Conservation (phyloP, 2,329 filamentous ascomycete genomes). For the Cladophialophora yegresii region DNA sequence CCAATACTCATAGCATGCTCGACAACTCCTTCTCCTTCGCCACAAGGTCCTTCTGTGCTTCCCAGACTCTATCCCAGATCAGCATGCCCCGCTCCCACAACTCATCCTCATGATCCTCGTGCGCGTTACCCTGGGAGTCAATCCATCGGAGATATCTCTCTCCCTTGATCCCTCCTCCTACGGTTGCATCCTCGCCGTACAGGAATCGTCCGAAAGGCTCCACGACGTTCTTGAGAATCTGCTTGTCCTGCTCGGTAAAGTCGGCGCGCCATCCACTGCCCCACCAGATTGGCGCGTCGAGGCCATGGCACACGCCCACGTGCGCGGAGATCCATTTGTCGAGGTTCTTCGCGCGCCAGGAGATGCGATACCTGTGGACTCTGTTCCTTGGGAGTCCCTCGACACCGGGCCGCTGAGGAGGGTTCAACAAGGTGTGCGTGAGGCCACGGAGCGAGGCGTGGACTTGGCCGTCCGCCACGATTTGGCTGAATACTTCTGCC, state of each 20-base stretch:
- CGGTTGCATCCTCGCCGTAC: slow-evolving; percentile 26
- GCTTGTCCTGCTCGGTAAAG: slow-evolving; percentile 30
- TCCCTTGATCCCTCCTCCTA: slow-evolving; percentile 13
- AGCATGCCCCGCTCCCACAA: slow-evolving; percentile 33
- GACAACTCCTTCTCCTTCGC: slow-evolving; percentile 18
- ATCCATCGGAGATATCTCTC: slow-evolving; percentile 28
- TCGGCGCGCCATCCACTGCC: slow-evolving; percentile 33
- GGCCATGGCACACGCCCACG: slow-evolving; percentile 34
- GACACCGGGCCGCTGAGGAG: slow-evolving; percentile 9
- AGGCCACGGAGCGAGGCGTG: slow-evolving; percentile 44
- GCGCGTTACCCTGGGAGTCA: slow-evolving; percentile 29
- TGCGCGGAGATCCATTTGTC: slow-evolving; percentile 33
- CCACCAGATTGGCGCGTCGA: slow-evolving; percentile 37
- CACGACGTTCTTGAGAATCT: slow-evolving; percentile 28
- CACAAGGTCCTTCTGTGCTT: slow-evolving; percentile 26
- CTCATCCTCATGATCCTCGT: slow-evolving; percentile 32
- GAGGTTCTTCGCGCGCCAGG: slow-evolving; percentile 34
- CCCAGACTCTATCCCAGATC: slow-evolving; percentile 33
- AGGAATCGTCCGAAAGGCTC: slow-evolving; percentile 35
- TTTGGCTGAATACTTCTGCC: slow-evolving; percentile 46
- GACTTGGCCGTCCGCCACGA: slow-evolving; percentile 48
- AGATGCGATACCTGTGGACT: slow-evolving; percentile 35
- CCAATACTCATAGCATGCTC: background rate
- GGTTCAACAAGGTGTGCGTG: slow-evolving; percentile 37
- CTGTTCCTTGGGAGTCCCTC: slow-evolving; percentile 18